A percentile compares a stretch with the other conserved stretches of the same genome.
phyloP scores from a whole-genome alignment of 495 filamentous ascomycete species.

The Penicillium bovifimosum region DNA sequence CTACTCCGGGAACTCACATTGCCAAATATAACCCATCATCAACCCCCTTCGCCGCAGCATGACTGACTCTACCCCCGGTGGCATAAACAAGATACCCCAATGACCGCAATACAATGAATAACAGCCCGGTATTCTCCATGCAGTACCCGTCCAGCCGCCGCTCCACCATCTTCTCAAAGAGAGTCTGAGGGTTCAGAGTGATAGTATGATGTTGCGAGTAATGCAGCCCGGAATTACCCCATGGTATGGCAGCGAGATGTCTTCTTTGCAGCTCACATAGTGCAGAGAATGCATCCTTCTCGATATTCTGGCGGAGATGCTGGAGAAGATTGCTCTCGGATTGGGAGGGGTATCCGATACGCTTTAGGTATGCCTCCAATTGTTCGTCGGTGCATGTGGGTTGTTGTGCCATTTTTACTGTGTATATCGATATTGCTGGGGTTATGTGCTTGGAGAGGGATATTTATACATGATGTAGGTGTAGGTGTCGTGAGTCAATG shows the following conservation, averaged over 20 bases:
- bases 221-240: slow-evolving; percentile 58
- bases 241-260: slow-evolving; percentile 59
- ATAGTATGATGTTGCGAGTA: slow-evolving; percentile 53
- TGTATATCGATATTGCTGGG: neutral
- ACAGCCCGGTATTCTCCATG: slow-evolving; percentile 67
- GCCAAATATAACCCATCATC: slow-evolving; percentile 20
- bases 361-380: slow-evolving; percentile 31
- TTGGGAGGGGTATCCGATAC: slow-evolving; percentile 24
- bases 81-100: slow-evolving; percentile 56
- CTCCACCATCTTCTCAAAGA: slow-evolving; percentile 62
- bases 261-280: slow-evolving; percentile 29
- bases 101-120: slow-evolving; percentile 54
- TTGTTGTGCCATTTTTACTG: slow-evolving; percentile 6
- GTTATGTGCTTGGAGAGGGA: neutral
- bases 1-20: slow-evolving; percentile 18
- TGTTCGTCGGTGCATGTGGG: slow-evolving; percentile 27
- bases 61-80: slow-evolving; percentile 38
- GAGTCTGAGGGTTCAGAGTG: slow-evolving; percentile 49
- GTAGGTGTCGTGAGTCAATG: no score
- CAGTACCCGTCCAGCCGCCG: slow-evolving; percentile 69
- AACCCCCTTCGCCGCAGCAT: slow-evolving; percentile 16
- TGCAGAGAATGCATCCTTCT: slow-evolving; percentile 20
- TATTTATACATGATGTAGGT: neutral
- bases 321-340: slow-evolving; percentile 11
- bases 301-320: slow-evolving; percentile 16